These are phyloP conservation scores for Recurvomyces mirabilis DNA, from an alignment of 495 filamentous ascomycete genomes.

Conservation along the genomic window DNA sequence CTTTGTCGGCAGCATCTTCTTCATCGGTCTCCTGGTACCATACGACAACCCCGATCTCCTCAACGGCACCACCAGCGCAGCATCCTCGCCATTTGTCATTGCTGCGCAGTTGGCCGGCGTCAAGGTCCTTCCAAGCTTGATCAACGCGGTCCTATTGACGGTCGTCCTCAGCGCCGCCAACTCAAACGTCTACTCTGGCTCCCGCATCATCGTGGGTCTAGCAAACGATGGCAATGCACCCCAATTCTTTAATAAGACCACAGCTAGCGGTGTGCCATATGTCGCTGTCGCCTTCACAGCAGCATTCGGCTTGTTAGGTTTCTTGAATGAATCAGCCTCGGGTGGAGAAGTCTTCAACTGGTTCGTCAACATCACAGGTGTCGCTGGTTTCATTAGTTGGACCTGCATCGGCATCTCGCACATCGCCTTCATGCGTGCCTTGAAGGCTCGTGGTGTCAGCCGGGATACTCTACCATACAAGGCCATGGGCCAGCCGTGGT, in stretches of 20 bases:
- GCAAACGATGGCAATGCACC: slow-evolving; percentile 57
- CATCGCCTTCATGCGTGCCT: slow-evolving; percentile 45
- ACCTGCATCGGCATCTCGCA: slow-evolving; percentile 35
- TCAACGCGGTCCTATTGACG: slow-evolving; percentile 65
- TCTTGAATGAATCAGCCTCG: slow-evolving; percentile 45
- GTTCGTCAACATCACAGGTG: slow-evolving; percentile 34
- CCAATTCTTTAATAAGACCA: slow-evolving; percentile 42
- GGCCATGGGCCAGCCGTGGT: slow-evolving; percentile 47
- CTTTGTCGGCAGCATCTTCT: slow-evolving; percentile 49
- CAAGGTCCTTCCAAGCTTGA: slow-evolving; percentile 53
- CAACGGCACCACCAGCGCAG: slow-evolving; percentile 44
- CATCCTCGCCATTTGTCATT: slow-evolving; percentile 55
- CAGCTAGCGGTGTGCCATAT: slow-evolving; percentile 48
- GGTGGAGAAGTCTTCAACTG: slow-evolving; percentile 33
- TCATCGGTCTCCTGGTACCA: slow-evolving; percentile 45
- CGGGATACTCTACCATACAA: slow-evolving; percentile 48
- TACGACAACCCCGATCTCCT: slow-evolving; percentile 30
- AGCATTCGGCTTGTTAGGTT: slow-evolving; percentile 47
- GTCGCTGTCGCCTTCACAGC: slow-evolving; percentile 45
- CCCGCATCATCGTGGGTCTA: slow-evolving; percentile 62
- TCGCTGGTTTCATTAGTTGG: slow-evolving; percentile 38
- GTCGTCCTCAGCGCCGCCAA: slow-evolving; percentile 62
- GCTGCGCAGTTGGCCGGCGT: slow-evolving; percentile 53
- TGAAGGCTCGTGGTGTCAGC: slow-evolving; percentile 43
- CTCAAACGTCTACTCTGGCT: slow-evolving; percentile 72